These are phyloP conservation scores for Arabidopsis arenosa DNA, from an alignment of 345 rosid genomes.

Conservation along the genomic window DNA sequence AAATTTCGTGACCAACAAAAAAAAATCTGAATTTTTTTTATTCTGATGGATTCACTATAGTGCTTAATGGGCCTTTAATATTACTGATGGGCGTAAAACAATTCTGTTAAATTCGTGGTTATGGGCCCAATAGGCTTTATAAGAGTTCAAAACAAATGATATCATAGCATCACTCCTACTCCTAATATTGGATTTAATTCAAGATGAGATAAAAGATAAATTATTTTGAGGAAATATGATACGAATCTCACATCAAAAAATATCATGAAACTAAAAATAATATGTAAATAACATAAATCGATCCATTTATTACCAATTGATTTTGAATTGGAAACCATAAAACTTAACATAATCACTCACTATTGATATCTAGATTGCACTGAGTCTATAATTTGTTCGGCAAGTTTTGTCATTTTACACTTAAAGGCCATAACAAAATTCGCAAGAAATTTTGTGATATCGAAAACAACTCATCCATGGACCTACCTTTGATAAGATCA, in stretches of 20 bases:
- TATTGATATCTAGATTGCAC: too few species aligned
- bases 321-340: too few species aligned
- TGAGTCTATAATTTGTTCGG: background rate
- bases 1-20: constrained; percentile 15
- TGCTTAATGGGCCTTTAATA: constrained; percentile 18
- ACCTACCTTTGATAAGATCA: constrained; percentile 42
- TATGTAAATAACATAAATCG: too few species aligned
- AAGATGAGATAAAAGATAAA: too few species aligned
- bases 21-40: background rate
- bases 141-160: background rate
- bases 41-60: background rate
- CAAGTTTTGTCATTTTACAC: constrained; percentile 22
- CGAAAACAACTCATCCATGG: constrained; percentile 39
- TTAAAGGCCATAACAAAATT: constrained; percentile 3
- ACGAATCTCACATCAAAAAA: too few species aligned
- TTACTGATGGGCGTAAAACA: background rate
- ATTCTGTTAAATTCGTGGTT: background rate
- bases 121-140: constrained; percentile 7
- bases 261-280: too few species aligned
- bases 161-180: too few species aligned
- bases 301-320: too few species aligned
- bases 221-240: too few species aligned
- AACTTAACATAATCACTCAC: too few species aligned
- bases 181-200: too few species aligned
- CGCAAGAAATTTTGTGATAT: constrained; percentile 1